A percentile compares a stretch with the other conserved stretches of the same genome.
These are phyloP conservation scores for Allium cepa DNA, from an alignment of 106 monocot species.

Conservation along the genomic window DNA sequence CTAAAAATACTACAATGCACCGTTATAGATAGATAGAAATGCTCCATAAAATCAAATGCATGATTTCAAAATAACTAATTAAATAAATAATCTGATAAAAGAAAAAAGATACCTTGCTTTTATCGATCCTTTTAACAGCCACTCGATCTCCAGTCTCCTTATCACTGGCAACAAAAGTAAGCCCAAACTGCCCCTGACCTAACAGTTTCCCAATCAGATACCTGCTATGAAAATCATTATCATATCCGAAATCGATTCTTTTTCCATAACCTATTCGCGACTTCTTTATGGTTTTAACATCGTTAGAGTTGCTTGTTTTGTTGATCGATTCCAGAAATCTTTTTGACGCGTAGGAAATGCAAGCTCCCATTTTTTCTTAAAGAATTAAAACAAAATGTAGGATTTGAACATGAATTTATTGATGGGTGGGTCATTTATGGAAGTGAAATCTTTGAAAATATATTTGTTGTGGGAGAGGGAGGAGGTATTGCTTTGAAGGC, in stretches of 20 bases:
- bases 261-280: slow-evolving; percentile 12
- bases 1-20: too few species aligned
- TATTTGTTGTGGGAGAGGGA: not conserved
- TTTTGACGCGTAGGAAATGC: not conserved
- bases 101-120: slow-evolving; percentile 25
- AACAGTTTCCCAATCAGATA: slow-evolving; percentile 35
- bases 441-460: not conserved
- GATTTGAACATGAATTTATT: too few species aligned
- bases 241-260: slow-evolving; percentile 36
- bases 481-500: not conserved
- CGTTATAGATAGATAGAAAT: too few species aligned
- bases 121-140: slow-evolving; percentile 46
- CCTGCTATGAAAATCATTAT: slow-evolving; percentile 21
- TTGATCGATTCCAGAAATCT: not conserved
- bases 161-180: slow-evolving; percentile 24
- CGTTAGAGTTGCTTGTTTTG: not conserved
- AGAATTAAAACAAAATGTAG: too few species aligned
- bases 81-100: too few species aligned
- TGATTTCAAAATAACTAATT: too few species aligned
- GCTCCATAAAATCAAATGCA: too few species aligned
- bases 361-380: not conserved
- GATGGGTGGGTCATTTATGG: not conserved
- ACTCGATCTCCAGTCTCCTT: slow-evolving; percentile 27
- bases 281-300: not conserved
- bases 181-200: slow-evolving; percentile 28